Evolutionary conservation across 306 rosid species (phyloP), one percentile per base, ranked within the genome.

Genomic region (Arachis stenosperma): DNA sequence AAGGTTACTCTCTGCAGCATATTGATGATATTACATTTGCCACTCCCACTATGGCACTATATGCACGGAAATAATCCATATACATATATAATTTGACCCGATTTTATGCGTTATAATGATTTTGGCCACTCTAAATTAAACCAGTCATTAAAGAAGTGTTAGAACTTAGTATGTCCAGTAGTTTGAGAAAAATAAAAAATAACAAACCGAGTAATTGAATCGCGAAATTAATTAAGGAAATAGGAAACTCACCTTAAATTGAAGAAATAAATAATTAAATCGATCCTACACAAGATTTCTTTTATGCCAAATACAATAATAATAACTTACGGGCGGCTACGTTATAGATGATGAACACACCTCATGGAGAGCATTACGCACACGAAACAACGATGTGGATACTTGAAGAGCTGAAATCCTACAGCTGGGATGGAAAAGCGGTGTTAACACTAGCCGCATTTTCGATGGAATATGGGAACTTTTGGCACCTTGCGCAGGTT

Each of bases 371-470:
- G 76, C 69, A 72, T 51, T 37, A 75, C 7, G 84, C 87, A 22
- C 84, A 83, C 43, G 6, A 48, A 5, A 83, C 79, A 72, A 65
- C 87, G 22, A 79, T 79, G 76, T 76, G 47, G 8, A 83, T 79
- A 13, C 84, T 83, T 0, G 77, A 83, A 0, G 66, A 76, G 57
- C 67, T 85, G 52, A 84, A 84, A 47, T 64, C 43, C 7, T 87
- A 85, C 76, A 27, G 81, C 0, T 90, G 98, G 94, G 92, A 84
- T 29, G 88, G 91, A 11, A 92, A 90, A 76, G 88, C 90, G 15
- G 90, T 90, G 41, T 2, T 83, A 1, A 62, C 51, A 8, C 61
- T 83, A 0, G 84, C 84, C 40, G 84, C 87, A 5, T 79, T 83
- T 57, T 65, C 82, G 8, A 9, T 79, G 12, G 84, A 83, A 7